A percentile compares a stretch with the other conserved stretches of the same genome.
These are phyloP conservation scores for Trametes gibbosa DNA, from an alignment of 768 basidiomycete species.

Conservation along the genomic window DNA sequence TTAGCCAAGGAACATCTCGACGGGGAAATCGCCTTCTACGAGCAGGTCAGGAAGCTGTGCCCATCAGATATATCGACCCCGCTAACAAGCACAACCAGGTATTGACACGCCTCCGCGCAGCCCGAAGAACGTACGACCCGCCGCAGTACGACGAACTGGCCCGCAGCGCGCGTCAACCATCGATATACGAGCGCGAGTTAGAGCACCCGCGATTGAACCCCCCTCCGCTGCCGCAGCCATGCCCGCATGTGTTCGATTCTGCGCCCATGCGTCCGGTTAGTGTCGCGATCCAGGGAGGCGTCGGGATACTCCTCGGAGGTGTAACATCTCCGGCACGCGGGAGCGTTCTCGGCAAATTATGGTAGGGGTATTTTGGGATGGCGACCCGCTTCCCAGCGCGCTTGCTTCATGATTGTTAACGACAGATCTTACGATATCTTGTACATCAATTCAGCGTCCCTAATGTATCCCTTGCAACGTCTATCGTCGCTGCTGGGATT, in stretches of 20 bases:
- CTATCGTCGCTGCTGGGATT: background rate
- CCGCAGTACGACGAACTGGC: conserved; percentile 49
- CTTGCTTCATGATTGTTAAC: background rate
- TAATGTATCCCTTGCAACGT: background rate
- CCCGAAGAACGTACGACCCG: conserved; percentile 52
- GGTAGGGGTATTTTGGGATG: conserved; percentile 33
- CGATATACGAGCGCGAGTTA: conserved; percentile 75
- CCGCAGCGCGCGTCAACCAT: conserved; percentile 54
- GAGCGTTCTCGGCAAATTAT: conserved; percentile 64
- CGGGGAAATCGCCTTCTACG: conserved; percentile 72
- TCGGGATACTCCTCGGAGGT: conserved; percentile 57
- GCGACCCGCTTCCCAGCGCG: background rate
- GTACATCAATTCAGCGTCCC: background rate
- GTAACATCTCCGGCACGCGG: conserved; percentile 32
- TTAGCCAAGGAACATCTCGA: conserved; percentile 70
- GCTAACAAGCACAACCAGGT: conserved; percentile 36
- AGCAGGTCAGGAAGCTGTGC: conserved; percentile 46
- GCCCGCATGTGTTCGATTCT: conserved; percentile 76
- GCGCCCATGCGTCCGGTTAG: conserved; percentile 74
- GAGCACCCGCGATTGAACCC: conserved; percentile 46
- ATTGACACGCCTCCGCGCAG: conserved; percentile 53
- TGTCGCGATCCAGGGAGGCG: conserved; percentile 70
- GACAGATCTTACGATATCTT: background rate
- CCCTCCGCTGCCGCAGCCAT: conserved; percentile 64
- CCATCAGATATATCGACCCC: background rate